Base-by-base conservation (phyloP, 106 monocot genomes). In the Dendrobium nobile region DNA sequence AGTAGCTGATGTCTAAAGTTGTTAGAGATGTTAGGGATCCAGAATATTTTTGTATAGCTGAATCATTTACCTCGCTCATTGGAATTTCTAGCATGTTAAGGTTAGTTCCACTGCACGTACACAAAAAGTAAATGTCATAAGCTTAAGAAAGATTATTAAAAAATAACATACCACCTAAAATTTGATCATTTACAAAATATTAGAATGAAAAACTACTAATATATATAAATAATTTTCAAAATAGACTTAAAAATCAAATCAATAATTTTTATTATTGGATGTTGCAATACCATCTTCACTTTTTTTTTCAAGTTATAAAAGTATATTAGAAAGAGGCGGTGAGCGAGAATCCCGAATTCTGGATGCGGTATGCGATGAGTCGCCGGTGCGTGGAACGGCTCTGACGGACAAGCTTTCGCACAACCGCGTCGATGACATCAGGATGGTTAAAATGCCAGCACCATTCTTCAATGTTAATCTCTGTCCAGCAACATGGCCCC, bases 1-100 rank as follows among this genome's bases (percentile, higher is more conserved):
- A 93, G 82, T 85, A 82, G 59, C 90, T 90, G 59, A 93, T 90
- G 84, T 90, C 88, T 16, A 93, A 75, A 16, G 77, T 33, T 16
- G 27, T 77, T 2, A 93, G 77, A 7, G 18, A 55, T 7, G 83
- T 64, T 22, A 93, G 80, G 13, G 70, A 82, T 72, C 48, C 10
- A 15, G 76, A 75, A 37, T 80, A 56, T 40, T 77, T 87, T 37
- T 77, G 75, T 20, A 90, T 56, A 9, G 31, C 79, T 5, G 67
- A 22, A 73, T 90, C 88, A 4, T 82, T 82, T 0, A 93, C 80
- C 1, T 79, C 85, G 27, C 90, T 90, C 87, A 85, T 85, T 78
- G 87, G 93, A 37, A 93, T 93, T 48, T 82, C 77, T 20, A 93
- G 87, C 68, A 88, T 84, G 7, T 58, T 77, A 8, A 90, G 85